Base-by-base conservation (phyloP, 257 asterid species). In the Avicennia marina region DNA sequence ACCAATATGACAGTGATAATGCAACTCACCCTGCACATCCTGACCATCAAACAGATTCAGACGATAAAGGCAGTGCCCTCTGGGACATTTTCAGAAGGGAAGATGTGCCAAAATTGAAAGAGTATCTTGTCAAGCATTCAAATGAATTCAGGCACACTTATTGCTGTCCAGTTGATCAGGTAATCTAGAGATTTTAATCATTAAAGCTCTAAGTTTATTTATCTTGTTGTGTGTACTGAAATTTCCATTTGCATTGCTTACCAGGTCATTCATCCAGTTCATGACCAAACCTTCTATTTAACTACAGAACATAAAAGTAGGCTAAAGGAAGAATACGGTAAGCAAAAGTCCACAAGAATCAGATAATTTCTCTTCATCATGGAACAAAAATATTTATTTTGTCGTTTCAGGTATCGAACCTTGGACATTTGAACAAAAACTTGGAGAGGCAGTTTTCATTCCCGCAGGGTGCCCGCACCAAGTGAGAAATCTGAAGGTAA, bases 391-490 rank as follows among this genome's bases (percentile, higher is more conserved):
- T 3, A 7, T 18, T 47, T 40, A 20, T 57, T 47, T 20, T 15
- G 7, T 49, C 51, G 39, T 53, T 66, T 38, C 73, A 91, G 98
- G 95, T 56, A 40, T 91, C 43, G 98, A 88, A 70, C 87, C 98
- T 34, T 91, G 98, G 98, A 85, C 98, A 0, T 91, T 91, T 46
- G 93, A 83, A 65, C 96, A 91, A 64, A 75, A 66, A 58, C 80
- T 88, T 18, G 98, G 98, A 39, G 98, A 91, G 69, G 95, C 98
- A 2, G 93, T 90, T 47, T 87, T 90, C 65, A 87, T 91, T 56
- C 98, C 98, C 12, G 98, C 98, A 17, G 98, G 98, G 7, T 91
- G 98, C 53, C 98, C 98, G 43, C 98, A 91, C 62, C 98, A 91
- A 82, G 98, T 91, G 70, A 81, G 96, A 42, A 91, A 91, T 78